Base-by-base conservation (phyloP, 2,329 filamentous ascomycete genomes). In the Colletotrichum sp. region DNA sequence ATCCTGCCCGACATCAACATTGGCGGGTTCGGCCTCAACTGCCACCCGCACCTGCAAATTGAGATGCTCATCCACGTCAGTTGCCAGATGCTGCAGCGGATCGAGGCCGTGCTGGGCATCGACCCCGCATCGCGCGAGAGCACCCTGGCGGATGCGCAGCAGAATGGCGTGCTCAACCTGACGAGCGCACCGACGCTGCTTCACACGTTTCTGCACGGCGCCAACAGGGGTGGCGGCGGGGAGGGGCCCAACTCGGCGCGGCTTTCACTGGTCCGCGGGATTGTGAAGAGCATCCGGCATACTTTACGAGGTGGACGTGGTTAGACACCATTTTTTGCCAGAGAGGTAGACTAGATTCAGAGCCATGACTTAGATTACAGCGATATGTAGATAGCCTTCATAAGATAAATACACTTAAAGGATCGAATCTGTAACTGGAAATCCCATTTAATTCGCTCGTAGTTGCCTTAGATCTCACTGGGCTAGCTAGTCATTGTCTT, bases 31-130 rank as follows among this genome's bases (percentile, higher is more conserved):
- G 52, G 30, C 30, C 21, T 68, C 21, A 30, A 39, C 21, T 24
- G 52, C 52, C 30, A 68, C 32, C 66, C 52, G 8, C 28, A 68
- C 52, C 32, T 68, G 49, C 66, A 68, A 10, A 68, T 68, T 26
- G 66, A 68, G 52, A 68, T 68, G 66, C 32, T 68, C 7, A 59
- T 68, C 8, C 66, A 68, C 32, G 52, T 68, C 52, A 68, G 66
- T 12, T 68, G 30, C 18, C 66, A 68, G 30, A 68, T 68, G 52
- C 8, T 68, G 30, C 66, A 59, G 16, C 24, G 52, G 2, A 68
- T 68, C 16, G 66, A 68, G 52, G 9, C n/a, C n/a, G 18, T 60
- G n/a, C 18, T 68, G 21, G 66, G 52, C 6, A 36, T 68, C 10
- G 66, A 67, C 18, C 13, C 39, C 10, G n/a, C 36, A 52, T 52